Percentiles rank a stretch among this genome's conserved stretches.
Evolutionary conservation across 2,329 filamentous ascomycete species (phyloP).

Genomic region (Monilinia laxa): DNA sequence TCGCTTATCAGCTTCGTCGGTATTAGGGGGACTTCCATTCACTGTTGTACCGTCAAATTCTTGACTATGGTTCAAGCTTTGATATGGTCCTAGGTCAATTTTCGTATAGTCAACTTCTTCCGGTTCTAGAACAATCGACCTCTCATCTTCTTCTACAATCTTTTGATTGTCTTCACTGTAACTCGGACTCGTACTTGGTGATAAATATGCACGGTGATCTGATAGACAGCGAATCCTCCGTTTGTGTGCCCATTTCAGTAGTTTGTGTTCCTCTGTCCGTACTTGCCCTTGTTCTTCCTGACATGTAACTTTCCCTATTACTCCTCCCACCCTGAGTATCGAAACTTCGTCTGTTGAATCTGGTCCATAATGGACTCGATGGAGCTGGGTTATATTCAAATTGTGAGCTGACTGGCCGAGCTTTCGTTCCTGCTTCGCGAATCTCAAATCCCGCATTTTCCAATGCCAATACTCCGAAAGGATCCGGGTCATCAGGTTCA

Average conservation of each 20-base stretch:
- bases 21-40: conserved; percentile 40
- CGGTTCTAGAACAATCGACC: conserved; percentile 46
- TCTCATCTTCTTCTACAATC: conserved; percentile 37
- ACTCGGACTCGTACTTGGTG: conserved; percentile 52
- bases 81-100: conserved; percentile 52
- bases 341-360: conserved; percentile 61
- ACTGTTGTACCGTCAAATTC: conserved; percentile 39
- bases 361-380: conserved; percentile 66
- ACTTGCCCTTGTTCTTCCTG: conserved; percentile 51
- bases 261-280: conserved; percentile 68
- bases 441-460: conserved; percentile 89
- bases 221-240: conserved; percentile 46
- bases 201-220: conserved; percentile 44
- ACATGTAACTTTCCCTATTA: conserved; percentile 74
- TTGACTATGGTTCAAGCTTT: conserved; percentile 33
- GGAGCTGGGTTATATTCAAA: conserved; percentile 81
- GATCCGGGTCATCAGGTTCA: conserved; percentile 78
- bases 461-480: conserved; percentile 86
- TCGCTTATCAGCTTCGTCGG: conserved; percentile 35
- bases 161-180: conserved; percentile 45
- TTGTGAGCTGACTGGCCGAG: conserved; percentile 71
- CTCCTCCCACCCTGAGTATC: conserved; percentile 63
- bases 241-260: conserved; percentile 63
- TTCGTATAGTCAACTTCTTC: conserved; percentile 60
- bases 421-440: conserved; percentile 78